Percentiles rank a stretch among this genome's conserved stretches.
phyloP scores from a whole-genome alignment of 345 rosid genomes.

The Eucalyptus paniculata region DNA sequence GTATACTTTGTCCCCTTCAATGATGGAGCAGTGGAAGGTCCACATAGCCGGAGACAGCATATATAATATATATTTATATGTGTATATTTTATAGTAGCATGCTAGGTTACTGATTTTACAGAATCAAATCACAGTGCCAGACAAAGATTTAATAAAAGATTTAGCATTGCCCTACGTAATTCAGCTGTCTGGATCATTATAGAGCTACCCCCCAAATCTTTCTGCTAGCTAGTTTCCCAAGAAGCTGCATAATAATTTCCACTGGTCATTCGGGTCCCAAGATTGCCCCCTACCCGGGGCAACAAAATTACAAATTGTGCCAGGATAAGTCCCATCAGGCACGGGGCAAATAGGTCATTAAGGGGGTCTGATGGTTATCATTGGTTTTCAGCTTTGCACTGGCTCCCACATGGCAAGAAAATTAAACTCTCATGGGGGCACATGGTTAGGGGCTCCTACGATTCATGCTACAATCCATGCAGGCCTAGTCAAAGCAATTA shows the following conservation, averaged over 20 bases:
- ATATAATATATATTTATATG: background rate
- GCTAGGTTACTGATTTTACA: background rate
- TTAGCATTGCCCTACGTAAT: background rate
- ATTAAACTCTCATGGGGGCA: slow-evolving; percentile 25
- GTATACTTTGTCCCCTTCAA: background rate
- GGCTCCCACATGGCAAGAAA: slow-evolving; percentile 1
- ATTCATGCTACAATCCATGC: background rate
- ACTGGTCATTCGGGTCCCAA: background rate
- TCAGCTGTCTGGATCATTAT: slow-evolving; percentile 29
- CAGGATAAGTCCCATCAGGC: background rate
- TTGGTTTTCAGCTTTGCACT: background rate
- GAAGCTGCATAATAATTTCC: background rate
- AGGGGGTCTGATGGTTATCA: background rate
- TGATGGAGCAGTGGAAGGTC: background rate
- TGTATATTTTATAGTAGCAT: background rate
- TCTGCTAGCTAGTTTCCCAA: background rate
- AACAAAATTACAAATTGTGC: background rate
- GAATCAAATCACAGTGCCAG: slow-evolving; percentile 1
- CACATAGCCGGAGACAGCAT: background rate
- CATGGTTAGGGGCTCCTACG: slow-evolving; percentile 22
- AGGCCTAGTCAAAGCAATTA: background rate
- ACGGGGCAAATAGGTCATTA: background rate
- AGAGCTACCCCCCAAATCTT: slow-evolving; percentile 12
- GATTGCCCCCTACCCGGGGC: background rate
- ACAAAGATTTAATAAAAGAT: background rate